A percentile compares a stretch with the other conserved stretches of the same genome.
phyloP scores from a whole-genome alignment of 768 basidiomycete genomes.

The Mycena maculata region DNA sequence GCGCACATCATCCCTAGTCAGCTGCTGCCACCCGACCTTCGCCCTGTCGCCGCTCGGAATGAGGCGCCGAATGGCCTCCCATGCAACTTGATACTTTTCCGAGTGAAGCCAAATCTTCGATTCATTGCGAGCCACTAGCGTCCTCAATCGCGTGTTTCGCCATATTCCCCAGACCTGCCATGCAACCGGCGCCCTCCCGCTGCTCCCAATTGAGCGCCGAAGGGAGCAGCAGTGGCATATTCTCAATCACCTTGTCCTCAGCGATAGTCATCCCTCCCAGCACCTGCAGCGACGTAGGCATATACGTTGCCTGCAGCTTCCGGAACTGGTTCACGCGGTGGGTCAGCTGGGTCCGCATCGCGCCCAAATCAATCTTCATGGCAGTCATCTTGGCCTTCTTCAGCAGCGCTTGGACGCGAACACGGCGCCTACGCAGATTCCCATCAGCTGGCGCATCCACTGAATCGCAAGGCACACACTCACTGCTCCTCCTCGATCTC shows the following conservation, averaged over 20 bases:
- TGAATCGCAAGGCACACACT: no score
- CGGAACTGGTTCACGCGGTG: not conserved
- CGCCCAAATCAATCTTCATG: not conserved
- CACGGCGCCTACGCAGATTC: slow-evolving; percentile 5
- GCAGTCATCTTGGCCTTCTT: slow-evolving; percentile 13
- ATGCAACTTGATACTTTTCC: slow-evolving; percentile 27
- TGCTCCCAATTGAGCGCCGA: not conserved
- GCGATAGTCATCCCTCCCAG: not conserved
- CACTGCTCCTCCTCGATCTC: slow-evolving; percentile 26
- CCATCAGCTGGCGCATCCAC: no score
- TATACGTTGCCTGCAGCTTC: slow-evolving; percentile 7
- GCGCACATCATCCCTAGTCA: no score
- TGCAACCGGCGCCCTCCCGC: slow-evolving; percentile 2
- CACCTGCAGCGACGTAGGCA: not conserved
- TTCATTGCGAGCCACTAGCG: slow-evolving; percentile 15
- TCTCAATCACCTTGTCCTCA: not conserved
- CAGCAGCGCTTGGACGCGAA: not conserved
- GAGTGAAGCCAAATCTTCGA: slow-evolving; percentile 19
- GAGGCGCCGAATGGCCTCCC: slow-evolving; percentile 5
- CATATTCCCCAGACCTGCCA: not conserved
- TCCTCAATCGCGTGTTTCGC: slow-evolving; percentile 20
- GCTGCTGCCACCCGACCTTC: not conserved
- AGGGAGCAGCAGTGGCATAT: not conserved
- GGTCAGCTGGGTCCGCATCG: not conserved
- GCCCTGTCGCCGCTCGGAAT: not conserved